A percentile compares a stretch with the other conserved stretches of the same genome.
Evolutionary conservation across 345 rosid genomes (phyloP).

Genomic region (Lumnitzera racemosa): DNA sequence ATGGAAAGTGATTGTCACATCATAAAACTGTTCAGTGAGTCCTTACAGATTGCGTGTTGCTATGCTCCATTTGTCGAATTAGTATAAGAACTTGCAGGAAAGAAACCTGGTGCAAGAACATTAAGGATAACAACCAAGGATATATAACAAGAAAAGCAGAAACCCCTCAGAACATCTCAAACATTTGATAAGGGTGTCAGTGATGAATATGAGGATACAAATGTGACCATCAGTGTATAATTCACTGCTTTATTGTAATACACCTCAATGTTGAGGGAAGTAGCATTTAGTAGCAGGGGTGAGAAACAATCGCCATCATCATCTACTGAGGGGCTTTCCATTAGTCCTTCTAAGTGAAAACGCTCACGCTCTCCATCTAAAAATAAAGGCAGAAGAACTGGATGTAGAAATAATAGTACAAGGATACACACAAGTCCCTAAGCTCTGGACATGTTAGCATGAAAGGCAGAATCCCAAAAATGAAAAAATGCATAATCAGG

Average conservation of each 20-base stretch:
- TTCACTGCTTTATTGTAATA: constrained; percentile 98
- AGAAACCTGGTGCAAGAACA: constrained; percentile 52
- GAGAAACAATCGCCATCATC: constrained; percentile 93
- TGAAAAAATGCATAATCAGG: not conserved
- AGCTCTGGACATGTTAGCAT: not conserved
- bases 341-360: constrained; percentile 78
- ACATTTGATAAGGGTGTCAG: not conserved
- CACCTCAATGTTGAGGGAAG: constrained; percentile 89
- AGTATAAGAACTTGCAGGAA: constrained; percentile 92
- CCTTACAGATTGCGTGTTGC: constrained; percentile 95
- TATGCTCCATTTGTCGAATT: constrained; percentile 95
- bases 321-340: constrained; percentile 93
- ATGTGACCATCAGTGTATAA: constrained; percentile 96
- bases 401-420: constrained; percentile 1
- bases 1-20: constrained; percentile 1
- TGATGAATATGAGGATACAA: constrained; percentile 67
- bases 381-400: not conserved
- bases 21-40: not conserved
- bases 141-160: constrained; percentile 2
- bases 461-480: not conserved
- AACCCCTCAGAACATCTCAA: not conserved
- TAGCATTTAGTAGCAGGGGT: constrained; percentile 72
- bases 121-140: constrained; percentile 47
- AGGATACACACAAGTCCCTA: constrained; percentile 3
- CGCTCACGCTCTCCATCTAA: constrained; percentile 68